Base-by-base conservation (phyloP, 2,329 filamentous ascomycete species). In the Penicillium sp. region DNA sequence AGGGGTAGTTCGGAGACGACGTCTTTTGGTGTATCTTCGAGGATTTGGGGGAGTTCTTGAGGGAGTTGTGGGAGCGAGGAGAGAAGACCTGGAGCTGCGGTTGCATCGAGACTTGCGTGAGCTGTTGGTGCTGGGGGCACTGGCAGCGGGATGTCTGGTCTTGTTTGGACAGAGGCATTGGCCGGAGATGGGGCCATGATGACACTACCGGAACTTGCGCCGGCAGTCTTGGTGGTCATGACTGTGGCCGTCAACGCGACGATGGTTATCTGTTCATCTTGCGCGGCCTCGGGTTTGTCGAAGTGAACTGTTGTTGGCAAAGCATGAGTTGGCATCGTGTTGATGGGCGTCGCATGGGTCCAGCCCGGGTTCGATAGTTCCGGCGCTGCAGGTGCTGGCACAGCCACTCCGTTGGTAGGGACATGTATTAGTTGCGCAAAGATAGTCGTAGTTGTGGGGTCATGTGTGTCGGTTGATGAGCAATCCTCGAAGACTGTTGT, bases 301-400 rank as follows among this genome's bases (percentile, higher is more conserved):
- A 35, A 6, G 16, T 46, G 16, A 2, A 6, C 2, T 3, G 22
- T 5, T 13, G 41, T 40, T 7, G 39, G 16, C 39, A 44, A 6
- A 6, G 40, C 10, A 7, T 46, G 37, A 16, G 19, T 55, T 4
- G 14, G 37, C 19, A 33, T 18, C 7, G 33, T 86, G 97, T 24
- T 24, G 13, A 22, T 37, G 3, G 35, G 14, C n/a, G 14, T 14
- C 16, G 37, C 18, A 5, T 41, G 39, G 9, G 22, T 36, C 27
- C 6, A 36, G 19, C 50, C n/a, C 2, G 18, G 86, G 97, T 24
- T 90, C 97, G 68, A 96, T 92, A 75, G 93, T 92, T 3, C 83
- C 97, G 66, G 93, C 92, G 0, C 96, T 94, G 70, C 93, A 96
- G 74, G 90, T 96, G n/a, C 89, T 97, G 44, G 94, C 92, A 0